These are phyloP conservation scores for Bondarzewia mesenterica DNA, from an alignment of 1,284 basidiomycete species.

Conservation along the genomic window DNA sequence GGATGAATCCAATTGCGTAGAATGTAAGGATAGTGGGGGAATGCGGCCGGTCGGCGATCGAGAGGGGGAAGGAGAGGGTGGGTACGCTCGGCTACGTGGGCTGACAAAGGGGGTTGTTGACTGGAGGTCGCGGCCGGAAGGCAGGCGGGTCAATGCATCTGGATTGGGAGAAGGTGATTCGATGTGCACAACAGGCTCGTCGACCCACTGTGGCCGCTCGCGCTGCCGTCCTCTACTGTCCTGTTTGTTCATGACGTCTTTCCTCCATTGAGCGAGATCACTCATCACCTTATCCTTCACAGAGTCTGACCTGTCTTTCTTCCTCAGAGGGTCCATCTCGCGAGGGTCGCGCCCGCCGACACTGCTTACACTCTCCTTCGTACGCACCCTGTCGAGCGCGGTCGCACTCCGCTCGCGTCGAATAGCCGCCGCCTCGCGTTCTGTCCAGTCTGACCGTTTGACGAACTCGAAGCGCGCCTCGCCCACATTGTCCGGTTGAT, in stretches of 20 bases:
- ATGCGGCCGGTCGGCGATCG: slow-evolving; percentile 31
- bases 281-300: slow-evolving; percentile 30
- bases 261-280: slow-evolving; percentile 44
- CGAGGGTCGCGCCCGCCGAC: slow-evolving; percentile 19
- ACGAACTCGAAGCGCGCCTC: slow-evolving; percentile 71
- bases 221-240: slow-evolving; percentile 53
- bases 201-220: slow-evolving; percentile 28
- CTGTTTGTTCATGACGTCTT: slow-evolving; percentile 31
- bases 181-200: slow-evolving; percentile 11
- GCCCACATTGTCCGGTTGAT: slow-evolving; percentile 42
- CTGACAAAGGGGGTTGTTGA: slow-evolving; percentile 12
- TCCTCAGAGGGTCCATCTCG: slow-evolving; percentile 26
- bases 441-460: slow-evolving; percentile 75
- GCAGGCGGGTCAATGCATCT: slow-evolving; percentile 17
- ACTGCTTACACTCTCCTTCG: slow-evolving; percentile 34
- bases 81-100: slow-evolving; percentile 32
- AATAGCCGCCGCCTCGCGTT: slow-evolving; percentile 59
- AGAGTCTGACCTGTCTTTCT: slow-evolving; percentile 30
- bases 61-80: slow-evolving; percentile 44
- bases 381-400: slow-evolving; percentile 44
- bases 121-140: slow-evolving; percentile 19
- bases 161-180: slow-evolving; percentile 19
- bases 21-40: slow-evolving; percentile 17
- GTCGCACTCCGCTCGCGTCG: slow-evolving; percentile 59
- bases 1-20: slow-evolving; percentile 12